Evolutionary conservation across 1,284 basidiomycete species (phyloP), one percentile per base, ranked within the genome.

Genomic region (Tilletia horrida): DNA sequence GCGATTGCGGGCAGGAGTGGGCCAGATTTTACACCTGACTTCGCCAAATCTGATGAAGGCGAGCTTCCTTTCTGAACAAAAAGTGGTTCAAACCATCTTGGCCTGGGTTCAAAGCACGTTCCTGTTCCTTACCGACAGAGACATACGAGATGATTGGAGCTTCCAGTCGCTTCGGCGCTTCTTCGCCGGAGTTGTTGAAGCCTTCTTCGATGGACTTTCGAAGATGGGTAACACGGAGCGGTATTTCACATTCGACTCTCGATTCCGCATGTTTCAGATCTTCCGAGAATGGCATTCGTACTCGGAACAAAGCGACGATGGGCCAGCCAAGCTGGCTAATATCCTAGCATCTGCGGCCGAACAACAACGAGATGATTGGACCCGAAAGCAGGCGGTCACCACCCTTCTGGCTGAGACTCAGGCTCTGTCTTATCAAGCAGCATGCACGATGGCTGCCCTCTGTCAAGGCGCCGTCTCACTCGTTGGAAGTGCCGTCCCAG

Each of bases 281-380:
- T 94, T 93, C 76, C 91, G 93, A 81, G 93, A 95, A 74, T 97
- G 94, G 94, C 95, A 93, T 81, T 88, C 91, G 73, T 86, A 91
- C 65, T 92, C 91, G 7, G 87, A 88, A 61, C 88, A 91, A 74
- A 87, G 88, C 0, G 91, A 92, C 69, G 84, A 85, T 16, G 87
- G 88, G 29, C 90, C 88, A 78, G 90, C 89, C 68, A 87, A 91
- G 64, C 84, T 91, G 61, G 86, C 88, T 29, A 82, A 87, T 64
- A 92, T 92, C 86, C 88, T 92, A 72, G 87, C 88, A 69, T 86
- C 87, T 8, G 88, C 88, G 0, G 87, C 87, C 0, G 86, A 83
- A 40, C 81, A 81, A 27, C 83, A 84, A 67, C 76, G 81, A 40
- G 83, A 85, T 29, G 83, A 84, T 55, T 73, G 88, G 2, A 67